These are phyloP conservation scores for Tylopilus sp. DNA, from an alignment of 768 basidiomycete genomes.

Conservation along the genomic window DNA sequence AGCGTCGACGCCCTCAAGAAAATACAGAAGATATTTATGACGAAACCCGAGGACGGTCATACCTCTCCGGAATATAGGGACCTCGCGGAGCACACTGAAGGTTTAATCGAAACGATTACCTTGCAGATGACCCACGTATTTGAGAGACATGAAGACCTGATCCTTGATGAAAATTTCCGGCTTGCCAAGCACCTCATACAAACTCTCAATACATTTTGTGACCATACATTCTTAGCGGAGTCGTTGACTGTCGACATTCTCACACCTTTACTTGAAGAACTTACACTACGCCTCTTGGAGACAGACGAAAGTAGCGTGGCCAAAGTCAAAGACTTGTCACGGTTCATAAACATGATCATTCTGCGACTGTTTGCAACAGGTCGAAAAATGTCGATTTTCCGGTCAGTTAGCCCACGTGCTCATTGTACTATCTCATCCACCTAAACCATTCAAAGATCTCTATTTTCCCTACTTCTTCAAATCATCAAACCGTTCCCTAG, in stretches of 20 bases:
- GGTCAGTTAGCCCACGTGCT: slow-evolving; percentile 45
- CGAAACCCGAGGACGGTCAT: slow-evolving; percentile 70
- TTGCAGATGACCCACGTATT: slow-evolving; percentile 92
- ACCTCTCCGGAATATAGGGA: slow-evolving; percentile 71
- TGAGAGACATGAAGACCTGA: slow-evolving; percentile 71
- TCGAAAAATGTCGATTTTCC: slow-evolving; percentile 85
- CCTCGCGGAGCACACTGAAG: slow-evolving; percentile 74
- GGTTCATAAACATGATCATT: slow-evolving; percentile 99
- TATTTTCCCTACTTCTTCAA: slow-evolving; percentile 79
- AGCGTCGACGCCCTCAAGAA: slow-evolving; percentile 94
- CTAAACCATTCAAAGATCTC: slow-evolving; percentile 32
- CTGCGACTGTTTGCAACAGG: slow-evolving; percentile 90
- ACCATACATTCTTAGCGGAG: slow-evolving; percentile 83
- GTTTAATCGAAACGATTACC: slow-evolving; percentile 86
- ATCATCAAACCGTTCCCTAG: slow-evolving; percentile 81
- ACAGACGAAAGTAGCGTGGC: slow-evolving; percentile 84
- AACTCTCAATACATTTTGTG: slow-evolving; percentile 92
- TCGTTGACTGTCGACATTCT: slow-evolving; percentile 82
- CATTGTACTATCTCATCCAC: not conserved
- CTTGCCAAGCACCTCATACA: slow-evolving; percentile 97
- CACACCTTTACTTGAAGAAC: slow-evolving; percentile 83
- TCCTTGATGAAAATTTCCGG: slow-evolving; percentile 79
- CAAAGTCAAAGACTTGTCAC: slow-evolving; percentile 88
- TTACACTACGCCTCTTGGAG: slow-evolving; percentile 87
- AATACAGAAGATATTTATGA: slow-evolving; percentile 81